These are phyloP conservation scores for Leucocoprinus birnbaumii DNA, from an alignment of 768 basidiomycete genomes.

Conservation along the genomic window DNA sequence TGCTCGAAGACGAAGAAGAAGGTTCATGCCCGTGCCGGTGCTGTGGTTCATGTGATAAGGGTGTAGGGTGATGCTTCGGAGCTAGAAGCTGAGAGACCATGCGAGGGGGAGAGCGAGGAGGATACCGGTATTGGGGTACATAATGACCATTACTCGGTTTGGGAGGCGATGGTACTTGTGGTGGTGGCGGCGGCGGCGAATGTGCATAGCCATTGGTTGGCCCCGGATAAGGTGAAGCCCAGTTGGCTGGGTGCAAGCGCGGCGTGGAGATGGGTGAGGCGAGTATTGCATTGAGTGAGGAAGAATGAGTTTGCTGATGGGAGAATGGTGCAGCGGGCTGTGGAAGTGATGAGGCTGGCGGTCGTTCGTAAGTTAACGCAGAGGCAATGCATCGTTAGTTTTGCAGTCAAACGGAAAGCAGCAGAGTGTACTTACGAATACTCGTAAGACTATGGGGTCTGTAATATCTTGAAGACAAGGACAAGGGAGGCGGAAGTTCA, in stretches of 20 bases:
- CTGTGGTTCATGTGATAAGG: background rate
- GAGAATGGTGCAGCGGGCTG: conserved; percentile 16
- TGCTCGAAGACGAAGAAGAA: too few relatives aligned
- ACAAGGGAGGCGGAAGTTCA: conserved; percentile 19
- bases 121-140: conserved; percentile 9
- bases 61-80: conserved; percentile 1
- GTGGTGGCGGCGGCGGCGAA: background rate
- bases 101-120: background rate
- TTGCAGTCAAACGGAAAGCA: too few relatives aligned
- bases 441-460: conserved; percentile 56
- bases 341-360: conserved; percentile 11
- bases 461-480: conserved; percentile 58
- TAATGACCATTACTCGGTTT: background rate
- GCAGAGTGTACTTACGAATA: conserved; percentile 29
- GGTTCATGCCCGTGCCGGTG: too few relatives aligned
- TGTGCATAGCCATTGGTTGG: conserved; percentile 1
- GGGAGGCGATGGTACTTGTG: background rate
- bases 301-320: conserved; percentile 5
- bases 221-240: background rate
- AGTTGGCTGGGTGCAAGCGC: conserved; percentile 8
- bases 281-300: conserved; percentile 12
- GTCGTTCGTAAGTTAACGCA: conserved; percentile 3
- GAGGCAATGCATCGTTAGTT: background rate
- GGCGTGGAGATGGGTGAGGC: conserved; percentile 13
- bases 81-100: background rate